These are phyloP conservation scores for Anisodus tanguticus DNA, from an alignment of 257 asterid genomes.

Conservation along the genomic window DNA sequence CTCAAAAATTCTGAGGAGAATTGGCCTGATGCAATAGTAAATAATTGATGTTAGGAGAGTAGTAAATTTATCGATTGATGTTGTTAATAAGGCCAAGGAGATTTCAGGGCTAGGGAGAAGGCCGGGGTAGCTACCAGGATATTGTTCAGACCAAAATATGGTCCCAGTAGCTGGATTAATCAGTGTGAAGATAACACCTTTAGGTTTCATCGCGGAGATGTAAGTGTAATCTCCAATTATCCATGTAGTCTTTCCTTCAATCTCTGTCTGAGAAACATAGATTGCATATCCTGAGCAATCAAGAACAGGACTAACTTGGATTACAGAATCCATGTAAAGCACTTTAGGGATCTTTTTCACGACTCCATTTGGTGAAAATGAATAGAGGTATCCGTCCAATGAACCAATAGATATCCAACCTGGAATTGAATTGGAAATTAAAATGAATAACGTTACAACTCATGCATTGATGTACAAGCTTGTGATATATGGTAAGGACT, in stretches of 20 bases:
- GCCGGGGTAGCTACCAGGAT: constrained; percentile 57
- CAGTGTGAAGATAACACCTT: constrained; percentile 51
- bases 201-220: constrained; percentile 78
- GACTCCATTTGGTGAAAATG: constrained; percentile 76
- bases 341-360: constrained; percentile 60
- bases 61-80: neutral
- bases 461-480: too few species aligned
- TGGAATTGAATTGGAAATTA: constrained; percentile 37
- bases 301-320: constrained; percentile 73
- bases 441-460: neutral
- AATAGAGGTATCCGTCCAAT: constrained; percentile 83
- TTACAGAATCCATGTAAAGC: constrained; percentile 50
- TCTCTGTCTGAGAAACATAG: constrained; percentile 68
- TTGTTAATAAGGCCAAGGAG: neutral
- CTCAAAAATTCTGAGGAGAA: constrained; percentile 51
- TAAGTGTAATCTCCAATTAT: constrained; percentile 58
- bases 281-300: constrained; percentile 88
- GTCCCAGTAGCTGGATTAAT: constrained; percentile 72
- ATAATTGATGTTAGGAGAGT: neutral
- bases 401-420: constrained; percentile 97
- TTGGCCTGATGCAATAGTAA: constrained; percentile 53
- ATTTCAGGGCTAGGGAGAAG: neutral
- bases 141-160: constrained; percentile 58
- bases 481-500: neutral
- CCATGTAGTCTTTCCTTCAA: constrained; percentile 63